Evolutionary conservation across 306 rosid species (phyloP).

Genomic region (Rubus idaeus): DNA sequence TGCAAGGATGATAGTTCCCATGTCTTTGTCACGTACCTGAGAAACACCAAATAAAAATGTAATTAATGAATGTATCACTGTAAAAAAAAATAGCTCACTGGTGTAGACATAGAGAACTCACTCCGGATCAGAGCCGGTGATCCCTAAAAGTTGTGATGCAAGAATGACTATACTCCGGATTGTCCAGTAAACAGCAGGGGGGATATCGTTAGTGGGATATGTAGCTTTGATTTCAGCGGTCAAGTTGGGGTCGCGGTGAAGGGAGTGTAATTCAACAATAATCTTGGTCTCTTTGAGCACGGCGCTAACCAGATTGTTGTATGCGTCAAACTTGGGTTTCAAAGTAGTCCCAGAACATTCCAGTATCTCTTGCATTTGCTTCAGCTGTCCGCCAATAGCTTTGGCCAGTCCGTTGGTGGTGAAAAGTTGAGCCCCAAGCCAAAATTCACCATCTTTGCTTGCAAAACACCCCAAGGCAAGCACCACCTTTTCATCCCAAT

Average conservation of each 20-base stretch:
- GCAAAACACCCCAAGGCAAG: slow-evolving; percentile 61
- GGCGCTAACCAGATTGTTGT: slow-evolving; percentile 36
- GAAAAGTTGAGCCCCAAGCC: slow-evolving; percentile 47
- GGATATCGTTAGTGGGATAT: slow-evolving; percentile 33
- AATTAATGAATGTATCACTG: background rate
- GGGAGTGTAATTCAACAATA: slow-evolving; percentile 47
- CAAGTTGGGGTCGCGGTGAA: slow-evolving; percentile 43
- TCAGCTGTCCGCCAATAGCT: slow-evolving; percentile 42
- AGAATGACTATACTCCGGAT: slow-evolving; percentile 48
- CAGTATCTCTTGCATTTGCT: slow-evolving; percentile 51
- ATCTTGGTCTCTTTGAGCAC: slow-evolving; percentile 47
- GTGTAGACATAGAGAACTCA: background rate
- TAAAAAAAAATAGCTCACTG: background rate
- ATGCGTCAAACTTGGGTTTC: slow-evolving; percentile 47
- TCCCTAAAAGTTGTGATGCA: slow-evolving; percentile 48
- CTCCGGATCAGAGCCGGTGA: slow-evolving; percentile 48
- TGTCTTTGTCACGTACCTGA: slow-evolving; percentile 49
- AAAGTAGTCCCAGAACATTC: slow-evolving; percentile 30
- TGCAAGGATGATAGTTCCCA: slow-evolving; percentile 82
- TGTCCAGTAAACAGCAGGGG: slow-evolving; percentile 68
- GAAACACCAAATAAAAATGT: background rate
- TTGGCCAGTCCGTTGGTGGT: slow-evolving; percentile 52
- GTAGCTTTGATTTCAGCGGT: slow-evolving; percentile 27
- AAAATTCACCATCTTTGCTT: slow-evolving; percentile 55
- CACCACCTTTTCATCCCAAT: slow-evolving; percentile 71